Evolutionary conservation across 2,329 filamentous ascomycete genomes (phyloP).

Genomic region (Colletotrichum trifolii): DNA sequence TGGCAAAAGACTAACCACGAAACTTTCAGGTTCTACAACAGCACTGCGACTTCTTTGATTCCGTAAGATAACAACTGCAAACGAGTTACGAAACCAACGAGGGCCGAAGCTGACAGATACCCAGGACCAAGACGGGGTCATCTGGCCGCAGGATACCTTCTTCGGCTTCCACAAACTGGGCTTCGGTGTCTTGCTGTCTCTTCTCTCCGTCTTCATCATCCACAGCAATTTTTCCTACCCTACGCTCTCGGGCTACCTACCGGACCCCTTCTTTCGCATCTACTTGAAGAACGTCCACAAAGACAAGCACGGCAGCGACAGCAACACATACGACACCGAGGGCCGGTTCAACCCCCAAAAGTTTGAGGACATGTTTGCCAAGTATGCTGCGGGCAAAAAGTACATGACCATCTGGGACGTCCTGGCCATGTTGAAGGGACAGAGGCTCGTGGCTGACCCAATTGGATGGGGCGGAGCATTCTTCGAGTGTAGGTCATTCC

Average conservation of each 20-base stretch:
- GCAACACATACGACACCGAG: conserved; percentile 58
- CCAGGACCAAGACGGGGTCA: conserved; percentile 50
- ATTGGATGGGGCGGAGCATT: conserved; percentile 46
- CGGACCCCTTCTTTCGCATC: conserved; percentile 52
- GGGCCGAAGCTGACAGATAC: neutral
- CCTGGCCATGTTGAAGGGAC: conserved; percentile 49
- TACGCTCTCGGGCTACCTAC: conserved; percentile 49
- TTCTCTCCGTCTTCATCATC: conserved; percentile 52
- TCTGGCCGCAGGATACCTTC: conserved; percentile 53
- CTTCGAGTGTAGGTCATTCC: conserved; percentile 40
- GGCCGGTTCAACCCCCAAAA: conserved; percentile 60
- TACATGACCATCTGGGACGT: conserved; percentile 51
- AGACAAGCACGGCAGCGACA: conserved; percentile 59
- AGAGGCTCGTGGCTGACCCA: conserved; percentile 55
- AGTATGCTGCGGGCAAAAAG: conserved; percentile 55
- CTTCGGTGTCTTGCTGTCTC: conserved; percentile 52
- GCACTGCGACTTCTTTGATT: conserved; percentile 55
- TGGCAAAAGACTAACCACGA: neutral
- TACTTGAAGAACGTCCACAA: conserved; percentile 53
- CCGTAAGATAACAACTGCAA: conserved; percentile 3
- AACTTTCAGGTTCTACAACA: conserved; percentile 47
- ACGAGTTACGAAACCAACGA: fast-evolving
- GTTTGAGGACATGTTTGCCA: conserved; percentile 62
- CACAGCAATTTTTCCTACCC: conserved; percentile 58
- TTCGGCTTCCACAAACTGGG: conserved; percentile 52